phyloP scores from a whole-genome alignment of 2,329 filamentous ascomycete species.

The Macrophomina phaseolina region DNA sequence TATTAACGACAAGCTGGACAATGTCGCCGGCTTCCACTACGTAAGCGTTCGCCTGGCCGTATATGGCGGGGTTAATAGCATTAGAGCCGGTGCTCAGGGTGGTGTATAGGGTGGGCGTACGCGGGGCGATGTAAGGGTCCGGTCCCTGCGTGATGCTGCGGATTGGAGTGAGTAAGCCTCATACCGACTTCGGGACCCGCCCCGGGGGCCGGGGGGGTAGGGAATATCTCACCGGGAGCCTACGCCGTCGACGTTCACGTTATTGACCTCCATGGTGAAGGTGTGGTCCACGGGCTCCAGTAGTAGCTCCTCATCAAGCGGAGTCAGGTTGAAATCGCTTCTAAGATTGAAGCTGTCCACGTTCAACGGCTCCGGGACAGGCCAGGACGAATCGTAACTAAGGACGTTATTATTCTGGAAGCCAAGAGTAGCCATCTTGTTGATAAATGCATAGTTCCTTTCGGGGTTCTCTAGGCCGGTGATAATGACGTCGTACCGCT shows the following conservation, averaged over 20 bases:
- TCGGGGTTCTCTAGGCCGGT: conserved; percentile 67
- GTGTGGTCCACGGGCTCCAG: conserved; percentile 54
- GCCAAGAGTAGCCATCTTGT: conserved; percentile 66
- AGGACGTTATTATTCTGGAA: conserved; percentile 58
- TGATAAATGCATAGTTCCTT: conserved; percentile 70
- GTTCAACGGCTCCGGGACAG: not conserved
- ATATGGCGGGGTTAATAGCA: conserved; percentile 64
- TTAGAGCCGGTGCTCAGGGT: conserved; percentile 62
- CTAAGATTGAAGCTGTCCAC: conserved; percentile 63
- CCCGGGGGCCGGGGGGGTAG: too few species aligned
- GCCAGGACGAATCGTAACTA: conserved; percentile 44
- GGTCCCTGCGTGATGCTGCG: conserved; percentile 55
- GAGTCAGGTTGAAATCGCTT: conserved; percentile 67
- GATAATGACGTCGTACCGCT: conserved; percentile 62
- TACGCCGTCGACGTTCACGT: too few species aligned
- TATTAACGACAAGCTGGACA: conserved; percentile 32
- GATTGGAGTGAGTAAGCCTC: not conserved
- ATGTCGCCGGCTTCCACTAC: conserved; percentile 40
- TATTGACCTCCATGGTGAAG: conserved; percentile 28
- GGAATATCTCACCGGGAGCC: too few species aligned
- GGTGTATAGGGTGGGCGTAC: conserved; percentile 73
- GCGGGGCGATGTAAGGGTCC: conserved; percentile 67
- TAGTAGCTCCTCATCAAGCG: conserved; percentile 53
- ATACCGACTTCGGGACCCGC: too few species aligned
- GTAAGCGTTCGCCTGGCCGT: conserved; percentile 58